Evolutionary conservation across 257 asterid genomes (phyloP).

Genomic region (Solanum lycopersicoides): DNA sequence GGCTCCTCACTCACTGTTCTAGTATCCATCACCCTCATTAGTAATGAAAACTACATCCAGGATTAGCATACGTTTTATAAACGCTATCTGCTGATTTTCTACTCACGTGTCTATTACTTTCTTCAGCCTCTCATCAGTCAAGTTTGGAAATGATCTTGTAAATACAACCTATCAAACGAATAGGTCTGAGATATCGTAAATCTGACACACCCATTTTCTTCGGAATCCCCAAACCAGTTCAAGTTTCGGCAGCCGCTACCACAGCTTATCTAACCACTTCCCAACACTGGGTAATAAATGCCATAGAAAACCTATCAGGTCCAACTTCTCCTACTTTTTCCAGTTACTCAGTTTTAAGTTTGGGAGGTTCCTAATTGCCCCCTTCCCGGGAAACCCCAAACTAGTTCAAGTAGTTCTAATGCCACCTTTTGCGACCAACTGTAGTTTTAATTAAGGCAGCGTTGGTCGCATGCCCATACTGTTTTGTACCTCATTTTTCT

Average conservation of each 20-base stretch:
- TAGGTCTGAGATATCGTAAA: background rate
- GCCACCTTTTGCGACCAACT: background rate
- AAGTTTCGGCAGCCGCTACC: background rate
- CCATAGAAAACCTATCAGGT: background rate
- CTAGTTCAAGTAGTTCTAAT: background rate
- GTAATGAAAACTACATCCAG: background rate
- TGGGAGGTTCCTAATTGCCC: background rate
- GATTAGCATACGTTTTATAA: background rate
- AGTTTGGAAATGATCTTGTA: background rate
- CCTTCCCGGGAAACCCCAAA: background rate
- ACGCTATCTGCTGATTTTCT: background rate
- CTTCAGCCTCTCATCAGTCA: background rate
- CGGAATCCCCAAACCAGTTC: background rate
- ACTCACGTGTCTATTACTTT: background rate
- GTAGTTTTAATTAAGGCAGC: background rate
- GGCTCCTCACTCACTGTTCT: background rate
- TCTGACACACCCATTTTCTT: background rate
- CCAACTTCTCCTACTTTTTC: background rate
- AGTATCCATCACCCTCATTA: background rate
- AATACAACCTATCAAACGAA: background rate
- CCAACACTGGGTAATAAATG: no score
- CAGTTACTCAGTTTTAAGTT: background rate
- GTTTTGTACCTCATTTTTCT: background rate
- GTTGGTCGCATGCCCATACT: background rate
- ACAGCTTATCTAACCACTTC: no score